Conservation (phyloP, 805 yeast species). For the Yamadazyma laniorum region DNA sequence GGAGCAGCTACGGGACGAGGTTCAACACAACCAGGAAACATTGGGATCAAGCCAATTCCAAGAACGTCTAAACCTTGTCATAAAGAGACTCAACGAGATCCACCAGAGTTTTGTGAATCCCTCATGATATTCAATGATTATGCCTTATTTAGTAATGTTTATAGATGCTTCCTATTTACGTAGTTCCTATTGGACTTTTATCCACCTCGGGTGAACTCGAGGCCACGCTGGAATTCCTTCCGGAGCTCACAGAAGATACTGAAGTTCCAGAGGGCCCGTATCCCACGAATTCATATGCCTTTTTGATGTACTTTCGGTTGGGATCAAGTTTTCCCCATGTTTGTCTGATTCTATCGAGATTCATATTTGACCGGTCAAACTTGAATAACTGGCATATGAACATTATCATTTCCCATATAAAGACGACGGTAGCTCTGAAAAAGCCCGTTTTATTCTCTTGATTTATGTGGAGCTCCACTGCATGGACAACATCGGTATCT, state of each 20-base stretch:
- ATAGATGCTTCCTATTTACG: not conserved
- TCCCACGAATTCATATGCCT: constrained; percentile 34
- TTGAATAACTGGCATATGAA: constrained; percentile 34
- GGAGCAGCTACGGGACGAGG: not conserved
- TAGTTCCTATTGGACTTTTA: no score
- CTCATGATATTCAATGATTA: no score
- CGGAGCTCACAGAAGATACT: not conserved
- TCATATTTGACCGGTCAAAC: constrained; percentile 42
- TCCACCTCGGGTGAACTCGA: no score
- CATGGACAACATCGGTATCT: constrained; percentile 9
- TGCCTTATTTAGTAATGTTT: not conserved
- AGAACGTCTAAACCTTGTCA: constrained; percentile 15
- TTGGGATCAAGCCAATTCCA: constrained; percentile 14
- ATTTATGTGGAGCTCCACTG: constrained; percentile 5
- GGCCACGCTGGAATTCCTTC: no score
- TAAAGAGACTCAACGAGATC: constrained; percentile 6
- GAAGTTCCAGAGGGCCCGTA: constrained; percentile 6
- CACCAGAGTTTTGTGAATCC: not conserved
- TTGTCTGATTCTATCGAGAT: constrained; percentile 39
- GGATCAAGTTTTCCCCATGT: constrained; percentile 43
- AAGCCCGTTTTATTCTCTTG: constrained; percentile 8
- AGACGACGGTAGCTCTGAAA: constrained; percentile 25
- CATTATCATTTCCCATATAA: constrained; percentile 32
- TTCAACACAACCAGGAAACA: constrained; percentile 1
- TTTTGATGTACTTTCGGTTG: constrained; percentile 33